A percentile compares a stretch with the other conserved stretches of the same genome.
phyloP scores from a whole-genome alignment of 1,139 yeast species.

The Kurtzmaniella quercitrusa region DNA sequence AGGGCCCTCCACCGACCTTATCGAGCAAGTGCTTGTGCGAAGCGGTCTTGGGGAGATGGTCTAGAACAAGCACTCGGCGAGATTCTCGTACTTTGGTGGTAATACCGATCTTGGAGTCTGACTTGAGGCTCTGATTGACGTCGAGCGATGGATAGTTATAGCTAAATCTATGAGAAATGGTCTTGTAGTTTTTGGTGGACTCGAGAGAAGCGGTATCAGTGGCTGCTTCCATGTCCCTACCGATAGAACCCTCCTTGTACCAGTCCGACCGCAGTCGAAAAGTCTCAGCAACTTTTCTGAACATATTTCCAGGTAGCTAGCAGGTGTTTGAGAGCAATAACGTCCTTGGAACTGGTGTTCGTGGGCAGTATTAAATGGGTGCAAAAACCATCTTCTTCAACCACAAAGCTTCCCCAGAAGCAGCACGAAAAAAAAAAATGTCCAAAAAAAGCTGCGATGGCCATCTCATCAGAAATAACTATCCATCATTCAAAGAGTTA shows the following conservation, averaged over 20 bases:
- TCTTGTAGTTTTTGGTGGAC: neutral
- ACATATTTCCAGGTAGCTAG: neutral
- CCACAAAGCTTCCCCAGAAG: neutral
- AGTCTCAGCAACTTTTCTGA: neutral
- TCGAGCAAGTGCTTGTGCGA: slow-evolving; percentile 14
- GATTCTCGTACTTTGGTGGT: neutral
- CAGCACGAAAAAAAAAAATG: neutral
- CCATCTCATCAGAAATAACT: neutral
- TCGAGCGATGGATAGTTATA: neutral
- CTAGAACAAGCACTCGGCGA: slow-evolving; percentile 9
- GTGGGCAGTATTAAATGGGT: neutral
- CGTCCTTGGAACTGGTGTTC: neutral
- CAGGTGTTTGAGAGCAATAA: neutral
- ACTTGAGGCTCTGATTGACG: slow-evolving; percentile 8
- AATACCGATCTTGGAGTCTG: slow-evolving; percentile 29
- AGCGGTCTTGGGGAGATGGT: slow-evolving; percentile 8
- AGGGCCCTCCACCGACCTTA: slow-evolving; percentile 71
- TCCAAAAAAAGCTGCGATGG: neutral
- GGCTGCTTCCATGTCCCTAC: neutral
- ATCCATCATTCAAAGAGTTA: neutral
- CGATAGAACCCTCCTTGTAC: neutral
- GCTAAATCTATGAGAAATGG: neutral
- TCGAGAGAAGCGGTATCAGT: neutral
- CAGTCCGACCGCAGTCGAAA: neutral
- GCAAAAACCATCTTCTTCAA: neutral